Conservation (phyloP, 139 green algal species). For the Monoraphidium neglectum region DNA sequence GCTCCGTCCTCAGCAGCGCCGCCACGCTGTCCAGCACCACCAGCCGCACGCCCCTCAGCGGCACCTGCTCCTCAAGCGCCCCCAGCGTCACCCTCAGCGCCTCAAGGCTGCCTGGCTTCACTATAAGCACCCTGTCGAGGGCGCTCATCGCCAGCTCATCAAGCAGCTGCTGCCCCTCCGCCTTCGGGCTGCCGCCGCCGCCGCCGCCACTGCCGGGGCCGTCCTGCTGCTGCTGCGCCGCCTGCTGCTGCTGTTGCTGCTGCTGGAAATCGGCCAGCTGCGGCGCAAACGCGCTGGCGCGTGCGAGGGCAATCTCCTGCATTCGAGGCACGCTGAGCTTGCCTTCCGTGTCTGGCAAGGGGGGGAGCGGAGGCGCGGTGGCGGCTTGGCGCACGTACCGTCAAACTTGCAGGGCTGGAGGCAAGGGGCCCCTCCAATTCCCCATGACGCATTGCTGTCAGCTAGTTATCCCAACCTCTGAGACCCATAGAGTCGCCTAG, state of each 20-base stretch:
- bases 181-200: background rate
- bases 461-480: background rate
- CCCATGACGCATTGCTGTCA: no score
- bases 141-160: conserved; percentile 33
- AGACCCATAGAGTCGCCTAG: background rate
- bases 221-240: no score
- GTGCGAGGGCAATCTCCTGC: conserved; percentile 13
- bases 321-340: conserved; percentile 64
- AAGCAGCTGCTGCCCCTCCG: background rate
- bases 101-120: conserved; percentile 33
- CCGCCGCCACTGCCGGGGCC: background rate
- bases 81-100: conserved; percentile 39
- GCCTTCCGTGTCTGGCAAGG: conserved; percentile 70
- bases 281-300: no score
- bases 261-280: no score
- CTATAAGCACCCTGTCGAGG: conserved; percentile 52
- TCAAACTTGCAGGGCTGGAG: background rate
- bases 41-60: conserved; percentile 37
- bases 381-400: background rate
- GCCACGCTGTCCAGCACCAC: conserved; percentile 87
- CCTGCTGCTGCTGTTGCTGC: no score
- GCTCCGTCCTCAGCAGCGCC: conserved; percentile 57
- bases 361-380: no score
- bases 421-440: background rate
- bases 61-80: conserved; percentile 19